Base-by-base conservation (phyloP, 2,329 filamentous ascomycete species). In the Grosmannia huntii region DNA sequence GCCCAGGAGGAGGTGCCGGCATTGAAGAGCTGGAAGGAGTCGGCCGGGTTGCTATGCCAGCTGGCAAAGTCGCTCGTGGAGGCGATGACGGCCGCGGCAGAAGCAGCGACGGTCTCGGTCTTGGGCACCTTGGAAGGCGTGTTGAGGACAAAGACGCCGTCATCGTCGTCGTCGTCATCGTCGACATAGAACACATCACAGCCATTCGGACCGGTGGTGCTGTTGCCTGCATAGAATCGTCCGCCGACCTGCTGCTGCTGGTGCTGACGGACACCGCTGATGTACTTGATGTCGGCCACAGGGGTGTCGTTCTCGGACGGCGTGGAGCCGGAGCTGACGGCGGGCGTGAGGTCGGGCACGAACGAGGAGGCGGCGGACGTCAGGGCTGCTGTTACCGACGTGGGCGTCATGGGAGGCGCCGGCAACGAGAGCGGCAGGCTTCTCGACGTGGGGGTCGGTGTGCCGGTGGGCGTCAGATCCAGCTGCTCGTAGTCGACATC, bases 71-170 rank as follows among this genome's bases (percentile, higher is more conserved):
- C 48, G 12, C 23, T n/a, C 14, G 31, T 19, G 9, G 48, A 5
- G 23, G 23, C 23, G 4, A 25, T 14, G 7, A 21, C 21, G n/a
- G 16, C 16, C 7, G 33, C 38, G 25, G 25, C 25, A 28, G 38
- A 21, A 10, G 25, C 53, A 10, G 38, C 53, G 6, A 21, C 14
- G 5, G 25, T 23, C 16, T 44, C 38, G 11, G 21, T 28, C 16
- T 28, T n/a, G 38, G 41, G 16, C n/a, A 21, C 49, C 67, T 73
- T 75, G 25, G 69, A 71, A 2, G 71, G 71, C 1, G 72, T 74
- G 27, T 69, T 66, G 27, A 72, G 66, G 59, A 68, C 62, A 4
- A 66, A 68, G 36, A 70, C 68, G 56, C 66, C 69, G 61, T 69
- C 63, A 25, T 66, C 58, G 10, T 66, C 64, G 16, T 66, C 64